Percentiles rank a stretch among this genome's conserved stretches.
These are phyloP conservation scores for Cladophialophora exuberans DNA, from an alignment of 2,329 filamentous ascomycete species.

Conservation along the genomic window DNA sequence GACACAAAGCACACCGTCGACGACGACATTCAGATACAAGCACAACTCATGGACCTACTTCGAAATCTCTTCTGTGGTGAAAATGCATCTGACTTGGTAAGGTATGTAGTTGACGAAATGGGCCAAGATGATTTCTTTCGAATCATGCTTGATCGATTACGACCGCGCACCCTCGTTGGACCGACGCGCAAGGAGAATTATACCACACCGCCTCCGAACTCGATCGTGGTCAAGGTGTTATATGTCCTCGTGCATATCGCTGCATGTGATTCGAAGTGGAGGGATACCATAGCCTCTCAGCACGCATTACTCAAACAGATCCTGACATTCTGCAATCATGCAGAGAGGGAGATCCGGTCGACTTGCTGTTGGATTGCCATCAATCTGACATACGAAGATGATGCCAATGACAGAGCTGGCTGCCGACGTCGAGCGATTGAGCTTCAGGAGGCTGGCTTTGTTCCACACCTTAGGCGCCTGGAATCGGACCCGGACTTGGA, in stretches of 20 bases:
- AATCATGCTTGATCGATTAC: conserved; percentile 77
- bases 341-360: conserved; percentile 72
- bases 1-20: conserved; percentile 66
- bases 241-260: conserved; percentile 88
- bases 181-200: conserved; percentile 36
- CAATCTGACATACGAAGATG: conserved; percentile 84
- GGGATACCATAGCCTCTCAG: conserved; percentile 76
- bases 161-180: conserved; percentile 50
- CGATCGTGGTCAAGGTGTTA: conserved; percentile 76
- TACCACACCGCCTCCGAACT: conserved; percentile 44
- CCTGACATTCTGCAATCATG: conserved; percentile 72
- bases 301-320: conserved; percentile 74
- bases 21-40: conserved; percentile 83
- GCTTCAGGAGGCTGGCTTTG: conserved; percentile 72
- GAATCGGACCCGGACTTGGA: conserved; percentile 75
- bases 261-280: conserved; percentile 76
- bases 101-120: conserved; percentile 75
- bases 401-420: conserved; percentile 54
- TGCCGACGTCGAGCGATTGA: conserved; percentile 69
- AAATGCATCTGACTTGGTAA: conserved; percentile 72
- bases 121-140: conserved; percentile 79
- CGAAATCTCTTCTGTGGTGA: conserved; percentile 80
- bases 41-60: conserved; percentile 87
- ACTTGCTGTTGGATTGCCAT: conserved; percentile 81
- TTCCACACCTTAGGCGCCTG: conserved; percentile 66